A percentile compares a stretch with the other conserved stretches of the same genome.
Evolutionary conservation across 371 early-diverging fungal genomes (phyloP).

Genomic region (Lichtheimia corymbifera): DNA sequence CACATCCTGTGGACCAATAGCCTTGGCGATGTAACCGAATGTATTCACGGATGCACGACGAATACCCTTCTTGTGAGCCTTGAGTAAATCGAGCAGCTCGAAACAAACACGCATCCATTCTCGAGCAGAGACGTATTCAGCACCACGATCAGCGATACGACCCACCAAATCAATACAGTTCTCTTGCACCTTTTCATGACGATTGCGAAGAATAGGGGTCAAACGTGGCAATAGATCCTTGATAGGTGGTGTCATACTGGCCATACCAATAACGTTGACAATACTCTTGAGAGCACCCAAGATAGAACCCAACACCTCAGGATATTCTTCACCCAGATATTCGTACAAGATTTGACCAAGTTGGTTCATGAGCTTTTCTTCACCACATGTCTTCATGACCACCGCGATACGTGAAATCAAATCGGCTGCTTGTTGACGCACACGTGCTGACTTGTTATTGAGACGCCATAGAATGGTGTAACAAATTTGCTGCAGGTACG

Average conservation of each 20-base stretch:
- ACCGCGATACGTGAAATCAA: constrained; percentile 92
- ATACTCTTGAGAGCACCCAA: constrained; percentile 89
- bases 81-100: constrained; percentile 93
- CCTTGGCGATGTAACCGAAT: constrained; percentile 98
- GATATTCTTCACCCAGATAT: constrained; percentile 98
- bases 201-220: constrained; percentile 95
- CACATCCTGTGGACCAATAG: constrained; percentile 99
- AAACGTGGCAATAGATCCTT: constrained; percentile 94
- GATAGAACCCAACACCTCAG: constrained; percentile 95
- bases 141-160: constrained; percentile 96
- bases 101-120: constrained; percentile 99
- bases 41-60: constrained; percentile 96
- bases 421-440: constrained; percentile 97
- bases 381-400: constrained; percentile 92
- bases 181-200: constrained; percentile 98
- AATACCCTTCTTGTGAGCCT: constrained; percentile 95
- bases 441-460: constrained; percentile 94
- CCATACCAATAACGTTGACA: constrained; percentile 97
- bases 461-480: constrained; percentile 95
- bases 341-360: constrained; percentile 93
- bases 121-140: constrained; percentile 96
- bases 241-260: constrained; percentile 97
- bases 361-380: constrained; percentile 92
- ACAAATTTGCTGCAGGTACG: constrained; percentile 91
- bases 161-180: constrained; percentile 93